phyloP scores from a whole-genome alignment of 2,329 filamentous ascomycete species.

The Diplodia seriata region DNA sequence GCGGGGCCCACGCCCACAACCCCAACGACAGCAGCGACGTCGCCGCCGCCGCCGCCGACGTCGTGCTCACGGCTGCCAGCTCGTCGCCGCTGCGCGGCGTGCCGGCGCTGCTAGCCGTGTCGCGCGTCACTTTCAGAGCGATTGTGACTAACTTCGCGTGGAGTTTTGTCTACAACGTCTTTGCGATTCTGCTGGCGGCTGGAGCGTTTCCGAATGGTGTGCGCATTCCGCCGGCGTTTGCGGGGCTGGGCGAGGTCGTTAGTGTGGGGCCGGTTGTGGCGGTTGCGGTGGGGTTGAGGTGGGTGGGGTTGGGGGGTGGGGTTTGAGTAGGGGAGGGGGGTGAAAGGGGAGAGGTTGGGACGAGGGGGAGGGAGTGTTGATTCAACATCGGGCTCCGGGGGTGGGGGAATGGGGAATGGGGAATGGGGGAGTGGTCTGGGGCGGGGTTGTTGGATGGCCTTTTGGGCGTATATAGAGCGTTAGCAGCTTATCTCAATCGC shows the following conservation, averaged over 20 bases:
- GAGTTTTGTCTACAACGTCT: conserved; percentile 73
- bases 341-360: too few species aligned
- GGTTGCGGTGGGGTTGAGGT: conserved; percentile 60
- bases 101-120: conserved; percentile 63
- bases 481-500: too few species aligned
- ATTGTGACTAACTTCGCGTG: conserved; percentile 72
- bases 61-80: conserved; percentile 18
- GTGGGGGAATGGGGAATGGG: too few species aligned
- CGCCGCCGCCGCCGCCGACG: conserved; percentile 69
- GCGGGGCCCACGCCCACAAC: conserved; percentile 4
- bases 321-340: too few species aligned
- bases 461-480: too few species aligned
- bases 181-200: conserved; percentile 70
- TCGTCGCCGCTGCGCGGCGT: conserved; percentile 44
- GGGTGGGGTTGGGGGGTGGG: neutral
- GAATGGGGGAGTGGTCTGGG: too few species aligned
- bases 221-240: conserved; percentile 67
- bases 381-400: too few species aligned
- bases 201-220: conserved; percentile 66
- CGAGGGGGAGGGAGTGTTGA: too few species aligned
- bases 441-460: too few species aligned
- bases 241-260: conserved; percentile 74
- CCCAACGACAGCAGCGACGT: conserved; percentile 64
- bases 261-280: conserved; percentile 74
- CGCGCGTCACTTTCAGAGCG: conserved; percentile 47